phyloP scores from a whole-genome alignment of 495 filamentous ascomycete genomes.

The Aspergillus mulundensis region DNA sequence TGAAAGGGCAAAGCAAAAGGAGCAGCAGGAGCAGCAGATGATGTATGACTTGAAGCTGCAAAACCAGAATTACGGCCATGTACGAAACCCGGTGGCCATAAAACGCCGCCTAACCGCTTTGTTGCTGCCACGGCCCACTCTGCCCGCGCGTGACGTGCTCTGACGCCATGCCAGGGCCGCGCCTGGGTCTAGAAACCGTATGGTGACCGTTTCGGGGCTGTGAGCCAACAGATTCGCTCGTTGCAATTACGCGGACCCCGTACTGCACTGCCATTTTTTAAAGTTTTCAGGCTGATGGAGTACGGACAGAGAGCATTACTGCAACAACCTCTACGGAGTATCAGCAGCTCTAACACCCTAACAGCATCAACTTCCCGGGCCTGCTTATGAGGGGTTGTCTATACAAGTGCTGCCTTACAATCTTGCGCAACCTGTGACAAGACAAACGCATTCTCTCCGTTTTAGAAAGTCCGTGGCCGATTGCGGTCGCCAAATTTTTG shows the following conservation, averaged over 20 bases:
- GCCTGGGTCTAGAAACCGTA: slow-evolving; percentile 23
- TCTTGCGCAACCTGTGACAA: too few relatives aligned
- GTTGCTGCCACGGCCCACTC: slow-evolving; percentile 42
- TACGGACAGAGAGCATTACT: neutral
- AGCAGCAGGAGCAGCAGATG: slow-evolving; percentile 22
- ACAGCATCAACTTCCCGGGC: neutral
- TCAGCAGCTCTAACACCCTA: neutral
- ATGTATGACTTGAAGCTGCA: slow-evolving; percentile 31
- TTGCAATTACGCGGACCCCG: slow-evolving; percentile 18
- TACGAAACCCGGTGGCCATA: slow-evolving; percentile 20
- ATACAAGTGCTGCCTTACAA: too few relatives aligned
- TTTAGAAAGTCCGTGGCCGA: neutral
- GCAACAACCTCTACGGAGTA: neutral
- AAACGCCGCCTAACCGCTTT: slow-evolving; percentile 23
- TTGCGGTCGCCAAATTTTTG: neutral
- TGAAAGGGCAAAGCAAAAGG: slow-evolving; percentile 19
- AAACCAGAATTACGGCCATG: neutral
- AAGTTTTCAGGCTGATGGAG: neutral
- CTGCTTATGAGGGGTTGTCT: too few relatives aligned
- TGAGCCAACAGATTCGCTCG: slow-evolving; percentile 20
- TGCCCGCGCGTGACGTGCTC: slow-evolving; percentile 39
- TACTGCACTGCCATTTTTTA: neutral
- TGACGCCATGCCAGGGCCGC: slow-evolving; percentile 29
- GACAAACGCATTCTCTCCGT: too few relatives aligned
- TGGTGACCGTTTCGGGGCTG: slow-evolving; percentile 20